phyloP scores from a whole-genome alignment of 2,329 filamentous ascomycete species.

The Dactylonectria macrodidyma region DNA sequence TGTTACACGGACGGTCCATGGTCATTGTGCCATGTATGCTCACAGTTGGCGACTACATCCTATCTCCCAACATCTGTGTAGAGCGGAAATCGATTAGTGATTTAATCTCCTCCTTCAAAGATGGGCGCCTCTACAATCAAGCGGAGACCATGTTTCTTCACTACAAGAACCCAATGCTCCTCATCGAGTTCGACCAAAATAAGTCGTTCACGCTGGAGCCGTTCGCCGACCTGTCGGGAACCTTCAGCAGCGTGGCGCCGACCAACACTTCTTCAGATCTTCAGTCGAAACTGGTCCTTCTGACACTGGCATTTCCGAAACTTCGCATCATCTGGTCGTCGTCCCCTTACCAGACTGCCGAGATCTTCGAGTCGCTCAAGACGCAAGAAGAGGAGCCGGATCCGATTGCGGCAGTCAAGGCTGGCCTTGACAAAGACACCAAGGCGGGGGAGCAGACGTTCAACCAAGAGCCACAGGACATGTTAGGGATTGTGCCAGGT shows the following conservation, averaged over 20 bases:
- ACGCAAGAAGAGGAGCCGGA: conserved; percentile 92
- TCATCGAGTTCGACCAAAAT: conserved; percentile 98
- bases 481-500: conserved; percentile 88
- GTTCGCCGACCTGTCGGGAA: conserved; percentile 77
- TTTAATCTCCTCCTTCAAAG: conserved; percentile 90
- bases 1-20: conserved; percentile 91
- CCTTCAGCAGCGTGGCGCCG: conserved; percentile 74
- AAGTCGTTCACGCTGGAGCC: conserved; percentile 96
- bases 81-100: conserved; percentile 96
- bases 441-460: conserved; percentile 79
- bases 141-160: conserved; percentile 94
- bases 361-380: conserved; percentile 96
- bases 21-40: conserved; percentile 94
- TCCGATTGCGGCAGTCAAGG: conserved; percentile 86
- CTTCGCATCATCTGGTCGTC: conserved; percentile 95
- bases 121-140: conserved; percentile 92
- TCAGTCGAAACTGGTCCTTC: conserved; percentile 91
- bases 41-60: conserved; percentile 95
- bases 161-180: conserved; percentile 89
- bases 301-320: conserved; percentile 92
- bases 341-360: conserved; percentile 94
- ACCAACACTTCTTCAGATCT: conserved; percentile 77
- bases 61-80: conserved; percentile 91
- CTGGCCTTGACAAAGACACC: conserved; percentile 75
- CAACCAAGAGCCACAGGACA: conserved; percentile 89